A percentile compares a stretch with the other conserved stretches of the same genome.
These are phyloP conservation scores for Alternaria panax DNA, from an alignment of 2,329 filamentous ascomycete species.

Conservation along the genomic window DNA sequence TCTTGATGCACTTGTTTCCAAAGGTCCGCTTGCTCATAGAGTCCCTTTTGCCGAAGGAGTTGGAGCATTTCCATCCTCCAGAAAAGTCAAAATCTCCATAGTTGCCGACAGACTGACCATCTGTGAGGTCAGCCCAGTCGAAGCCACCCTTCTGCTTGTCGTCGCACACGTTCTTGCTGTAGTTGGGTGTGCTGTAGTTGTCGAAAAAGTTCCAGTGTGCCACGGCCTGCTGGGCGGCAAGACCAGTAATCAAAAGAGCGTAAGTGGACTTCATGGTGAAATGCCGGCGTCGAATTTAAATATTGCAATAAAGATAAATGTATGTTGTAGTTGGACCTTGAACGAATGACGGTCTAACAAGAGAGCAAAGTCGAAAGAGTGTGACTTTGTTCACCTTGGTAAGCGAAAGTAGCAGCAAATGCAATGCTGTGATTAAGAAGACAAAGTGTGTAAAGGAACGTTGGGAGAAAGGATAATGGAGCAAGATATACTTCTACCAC, in stretches of 20 bases:
- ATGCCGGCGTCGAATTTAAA: conserved; percentile 27
- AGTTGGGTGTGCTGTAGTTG: conserved; percentile 71
- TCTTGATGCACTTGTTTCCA: conserved; percentile 53
- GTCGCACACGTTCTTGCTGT: conserved; percentile 79
- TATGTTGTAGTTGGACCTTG: conserved; percentile 23
- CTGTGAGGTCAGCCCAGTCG: conserved; percentile 70
- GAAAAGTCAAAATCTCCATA: conserved; percentile 73
- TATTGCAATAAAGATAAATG: conserved; percentile 23
- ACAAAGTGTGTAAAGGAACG: conserved; percentile 23
- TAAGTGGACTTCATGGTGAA: conserved; percentile 54
- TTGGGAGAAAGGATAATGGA: conserved; percentile 22
- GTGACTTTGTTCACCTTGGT: conserved; percentile 40
- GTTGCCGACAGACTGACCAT: conserved; percentile 58
- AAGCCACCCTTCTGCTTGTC: conserved; percentile 74
- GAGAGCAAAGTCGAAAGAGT: conserved; percentile 24
- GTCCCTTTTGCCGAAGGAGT: conserved; percentile 68
- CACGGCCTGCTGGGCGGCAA: conserved; percentile 56
- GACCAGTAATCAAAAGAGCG: conserved; percentile 56
- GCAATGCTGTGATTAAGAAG: conserved; percentile 23
- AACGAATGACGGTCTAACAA: conserved; percentile 31
- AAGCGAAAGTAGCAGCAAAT: conserved; percentile 25
- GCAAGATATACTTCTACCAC: conserved; percentile 35
- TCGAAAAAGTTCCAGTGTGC: conserved; percentile 60
- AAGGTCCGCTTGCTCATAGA: conserved; percentile 56
- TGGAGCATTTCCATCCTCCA: conserved; percentile 73